A percentile compares a stretch with the other conserved stretches of the same genome.
Conservation (phyloP, 2,329 filamentous ascomycete species). For the Aschersonia sp. region DNA sequence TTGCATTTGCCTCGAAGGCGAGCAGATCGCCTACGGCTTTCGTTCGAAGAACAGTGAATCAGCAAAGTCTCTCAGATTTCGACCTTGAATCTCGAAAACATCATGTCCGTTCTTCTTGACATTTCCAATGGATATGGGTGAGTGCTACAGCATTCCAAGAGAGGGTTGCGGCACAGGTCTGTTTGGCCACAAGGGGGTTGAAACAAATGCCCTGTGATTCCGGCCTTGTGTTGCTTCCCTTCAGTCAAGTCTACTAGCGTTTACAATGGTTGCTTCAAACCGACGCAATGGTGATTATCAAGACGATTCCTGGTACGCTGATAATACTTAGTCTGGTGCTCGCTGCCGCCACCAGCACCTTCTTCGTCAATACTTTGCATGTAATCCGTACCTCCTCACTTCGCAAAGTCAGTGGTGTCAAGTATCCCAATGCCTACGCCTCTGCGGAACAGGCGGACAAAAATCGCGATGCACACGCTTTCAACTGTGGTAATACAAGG, state of each 20-base stretch:
- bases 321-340: slow-evolving; percentile 41
- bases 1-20: too few species aligned
- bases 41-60: neutral
- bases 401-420: slow-evolving; percentile 37
- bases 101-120: slow-evolving; percentile 27
- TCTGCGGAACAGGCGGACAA: slow-evolving; percentile 36
- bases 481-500: slow-evolving; percentile 41
- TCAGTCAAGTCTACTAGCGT: neutral
- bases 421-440: slow-evolving; percentile 44
- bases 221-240: neutral
- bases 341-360: slow-evolving; percentile 37
- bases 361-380: slow-evolving; percentile 44
- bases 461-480: slow-evolving; percentile 36
- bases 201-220: neutral
- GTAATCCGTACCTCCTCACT: slow-evolving; percentile 26
- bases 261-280: neutral
- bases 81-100: slow-evolving; percentile 6
- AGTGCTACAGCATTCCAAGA: slow-evolving; percentile 8
- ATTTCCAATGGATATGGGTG: slow-evolving; percentile 37
- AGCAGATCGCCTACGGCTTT: neutral
- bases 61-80: neutral
- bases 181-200: neutral
- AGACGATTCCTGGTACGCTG: neutral
- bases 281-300: too few species aligned
- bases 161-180: too few species aligned